These are phyloP conservation scores for Cryptococcus maquisensis DNA, from an alignment of 1,284 basidiomycete species.

Conservation along the genomic window DNA sequence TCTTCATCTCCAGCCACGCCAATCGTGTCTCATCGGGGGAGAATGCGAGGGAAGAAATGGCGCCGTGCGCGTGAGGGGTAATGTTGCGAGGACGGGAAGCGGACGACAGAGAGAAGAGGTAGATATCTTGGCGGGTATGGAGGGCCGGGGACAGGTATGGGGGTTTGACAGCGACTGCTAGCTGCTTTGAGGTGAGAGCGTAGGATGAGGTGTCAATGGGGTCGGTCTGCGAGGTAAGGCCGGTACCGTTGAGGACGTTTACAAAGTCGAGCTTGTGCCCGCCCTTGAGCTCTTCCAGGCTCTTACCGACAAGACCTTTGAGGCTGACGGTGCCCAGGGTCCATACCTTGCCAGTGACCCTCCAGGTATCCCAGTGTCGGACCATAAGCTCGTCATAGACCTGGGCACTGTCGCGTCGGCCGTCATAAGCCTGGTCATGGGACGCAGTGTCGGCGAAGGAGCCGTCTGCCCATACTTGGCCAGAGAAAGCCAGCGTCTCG, in stretches of 20 bases:
- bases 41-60: slow-evolving; percentile 66
- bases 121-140: slow-evolving; percentile 51
- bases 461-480: slow-evolving; percentile 67
- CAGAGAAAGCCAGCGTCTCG: slow-evolving; percentile 59
- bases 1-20: slow-evolving; percentile 78
- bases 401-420: slow-evolving; percentile 65
- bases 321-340: slow-evolving; percentile 47
- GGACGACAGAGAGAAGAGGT: slow-evolving; percentile 39
- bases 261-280: slow-evolving; percentile 52
- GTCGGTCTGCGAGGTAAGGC: slow-evolving; percentile 63
- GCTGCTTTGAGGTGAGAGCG: slow-evolving; percentile 58
- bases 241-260: slow-evolving; percentile 61
- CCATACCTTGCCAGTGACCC: slow-evolving; percentile 61
- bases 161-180: slow-evolving; percentile 82
- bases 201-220: slow-evolving; percentile 68
- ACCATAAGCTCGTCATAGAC: slow-evolving; percentile 74
- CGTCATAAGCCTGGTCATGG: slow-evolving; percentile 65
- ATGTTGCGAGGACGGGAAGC: slow-evolving; percentile 45
- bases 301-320: slow-evolving; percentile 42
- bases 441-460: slow-evolving; percentile 62
- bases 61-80: slow-evolving; percentile 77
- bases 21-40: slow-evolving; percentile 64
- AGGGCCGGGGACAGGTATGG: slow-evolving; percentile 63
- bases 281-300: slow-evolving; percentile 25
- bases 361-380: slow-evolving; percentile 88